Conservation (phyloP, 164 flowering plant genomes). For the Hamamelis virginiana region DNA sequence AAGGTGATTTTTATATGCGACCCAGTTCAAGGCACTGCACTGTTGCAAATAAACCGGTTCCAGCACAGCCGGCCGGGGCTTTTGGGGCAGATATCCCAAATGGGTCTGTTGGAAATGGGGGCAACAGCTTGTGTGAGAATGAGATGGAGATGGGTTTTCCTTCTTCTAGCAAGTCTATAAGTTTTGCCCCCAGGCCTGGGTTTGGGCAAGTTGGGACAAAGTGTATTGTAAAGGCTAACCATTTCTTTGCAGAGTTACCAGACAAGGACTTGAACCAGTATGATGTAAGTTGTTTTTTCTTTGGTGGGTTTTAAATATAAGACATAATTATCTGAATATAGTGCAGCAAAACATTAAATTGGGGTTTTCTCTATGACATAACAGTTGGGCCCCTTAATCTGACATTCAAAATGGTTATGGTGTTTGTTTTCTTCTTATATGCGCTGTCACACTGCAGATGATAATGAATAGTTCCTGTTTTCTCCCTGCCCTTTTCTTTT, state of each 20-base stretch:
- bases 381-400: constrained; percentile 17
- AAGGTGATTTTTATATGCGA: constrained; percentile 49
- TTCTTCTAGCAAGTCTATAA: constrained; percentile 67
- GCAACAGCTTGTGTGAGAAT: constrained; percentile 32
- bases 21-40: constrained; percentile 64
- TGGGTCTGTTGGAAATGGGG: constrained; percentile 34
- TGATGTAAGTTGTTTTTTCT: constrained; percentile 62
- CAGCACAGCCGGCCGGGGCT: constrained; percentile 12
- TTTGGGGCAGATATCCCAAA: constrained; percentile 17
- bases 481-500: constrained; percentile 17
- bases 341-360: not conserved
- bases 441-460: constrained; percentile 23
- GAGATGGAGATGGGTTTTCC: constrained; percentile 57
- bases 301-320: constrained; percentile 3
- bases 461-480: constrained; percentile 22
- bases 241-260: constrained; percentile 82
- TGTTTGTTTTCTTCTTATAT: constrained; percentile 12
- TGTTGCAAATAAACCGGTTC: constrained; percentile 33
- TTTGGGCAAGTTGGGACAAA: constrained; percentile 77
- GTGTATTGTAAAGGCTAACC: constrained; percentile 95
- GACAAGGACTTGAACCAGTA: constrained; percentile 88
- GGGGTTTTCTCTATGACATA: not conserved
- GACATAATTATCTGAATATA: not conserved
- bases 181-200: constrained; percentile 77
- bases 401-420: constrained; percentile 13